Base-by-base conservation (phyloP, 2,329 filamentous ascomycete species). In the Trichoderma sp. region DNA sequence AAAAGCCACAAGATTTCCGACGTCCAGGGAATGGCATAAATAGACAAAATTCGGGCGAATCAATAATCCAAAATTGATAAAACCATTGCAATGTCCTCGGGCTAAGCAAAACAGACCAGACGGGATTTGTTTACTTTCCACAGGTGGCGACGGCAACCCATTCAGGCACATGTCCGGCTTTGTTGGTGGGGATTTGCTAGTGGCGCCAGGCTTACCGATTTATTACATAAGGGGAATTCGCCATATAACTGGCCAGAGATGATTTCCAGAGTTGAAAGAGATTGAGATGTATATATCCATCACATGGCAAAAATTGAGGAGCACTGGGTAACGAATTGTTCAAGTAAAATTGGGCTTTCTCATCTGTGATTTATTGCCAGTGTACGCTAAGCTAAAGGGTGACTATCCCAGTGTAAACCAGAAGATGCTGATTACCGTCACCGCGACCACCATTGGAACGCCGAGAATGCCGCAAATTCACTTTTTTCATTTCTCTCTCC, bases 351-450 rank as follows among this genome's bases (percentile, higher is more conserved):
- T 27, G 63, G 72, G 71, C 71, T 65, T 35, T 74, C 75, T 76
- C 75, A 63, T 74, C 72, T 74, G 80, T 80, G 79, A 81, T 80
- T 78, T 81, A 83, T 84, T 84, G 79, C 80, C 80, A 82, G 78
- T 77, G 81, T 81, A 81, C 65, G 69, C 65, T 62, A 69, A 69
- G 50, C 29, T 63, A 41, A 27, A 72, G 77, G 78, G 80, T 82
- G 80, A 80, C 78, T 80, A 83, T 80, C 79, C 77, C 79, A 77
- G 80, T 77, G 79, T 81, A 80, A 79, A 75, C 69, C 78, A 68
- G 73, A 64, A 81, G 82, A 80, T 81, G 83, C 84, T 81, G 80
- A 80, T 84, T 82, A 84, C 80, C 79, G 80, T 82, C 81, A 80
- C 82, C 79, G 80, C 82, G 73, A 80, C 79, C 80, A 80, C 78